phyloP scores from a whole-genome alignment of 2,329 filamentous ascomycete genomes.

The Ceratocystis harringtonii region DNA sequence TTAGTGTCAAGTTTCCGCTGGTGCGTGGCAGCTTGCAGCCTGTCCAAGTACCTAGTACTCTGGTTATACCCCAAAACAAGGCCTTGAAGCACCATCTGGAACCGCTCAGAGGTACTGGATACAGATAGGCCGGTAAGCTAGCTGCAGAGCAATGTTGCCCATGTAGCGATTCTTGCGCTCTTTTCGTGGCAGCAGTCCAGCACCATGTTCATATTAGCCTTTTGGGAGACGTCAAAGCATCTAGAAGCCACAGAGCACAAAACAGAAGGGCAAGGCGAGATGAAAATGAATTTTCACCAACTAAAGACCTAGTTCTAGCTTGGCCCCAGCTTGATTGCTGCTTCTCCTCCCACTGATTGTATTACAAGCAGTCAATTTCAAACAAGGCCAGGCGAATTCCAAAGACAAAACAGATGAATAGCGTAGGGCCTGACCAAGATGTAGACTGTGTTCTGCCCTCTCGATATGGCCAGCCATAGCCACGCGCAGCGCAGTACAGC shows the following conservation, averaged over 20 bases:
- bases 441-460: neutral
- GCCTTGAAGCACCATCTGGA: neutral
- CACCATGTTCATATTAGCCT: neutral
- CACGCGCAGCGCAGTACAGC: neutral
- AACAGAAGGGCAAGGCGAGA: neutral
- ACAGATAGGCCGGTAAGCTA: neutral
- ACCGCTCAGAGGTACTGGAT: neutral
- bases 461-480: neutral
- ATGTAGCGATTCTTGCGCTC: neutral
- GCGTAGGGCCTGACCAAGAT: neutral
- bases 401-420: neutral
- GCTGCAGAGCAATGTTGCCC: neutral
- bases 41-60: neutral
- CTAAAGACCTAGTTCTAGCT: too few species aligned
- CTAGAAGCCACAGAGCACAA: neutral
- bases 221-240: neutral
- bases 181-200: neutral
- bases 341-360: neutral
- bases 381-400: neutral
- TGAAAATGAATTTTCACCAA: neutral
- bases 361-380: neutral
- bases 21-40: neutral
- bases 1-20: neutral
- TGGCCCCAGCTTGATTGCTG: neutral
- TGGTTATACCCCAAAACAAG: neutral